phyloP scores from a whole-genome alignment of 1,139 yeast species.

The Debaryomyces fabryi region DNA sequence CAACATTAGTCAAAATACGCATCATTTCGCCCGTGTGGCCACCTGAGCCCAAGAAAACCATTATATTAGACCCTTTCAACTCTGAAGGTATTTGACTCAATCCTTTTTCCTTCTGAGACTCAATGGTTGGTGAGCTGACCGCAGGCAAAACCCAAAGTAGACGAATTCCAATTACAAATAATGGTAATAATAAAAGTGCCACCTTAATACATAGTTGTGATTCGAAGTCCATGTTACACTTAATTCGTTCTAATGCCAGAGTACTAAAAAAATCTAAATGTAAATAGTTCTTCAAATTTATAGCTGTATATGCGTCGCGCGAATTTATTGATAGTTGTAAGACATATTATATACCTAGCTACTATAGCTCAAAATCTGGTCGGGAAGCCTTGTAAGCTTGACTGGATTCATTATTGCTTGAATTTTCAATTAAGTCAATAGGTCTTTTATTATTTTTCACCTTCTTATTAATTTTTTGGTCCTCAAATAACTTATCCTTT shows the following conservation, averaged over 20 bases:
- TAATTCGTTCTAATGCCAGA: neutral
- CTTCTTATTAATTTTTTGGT: conserved; percentile 2
- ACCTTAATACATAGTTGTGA: conserved; percentile 25
- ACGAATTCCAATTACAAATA: conserved; percentile 27
- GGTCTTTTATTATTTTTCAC: neutral
- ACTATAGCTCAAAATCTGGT: conserved; percentile 22
- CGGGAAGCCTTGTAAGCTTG: conserved; percentile 18
- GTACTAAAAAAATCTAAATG: neutral
- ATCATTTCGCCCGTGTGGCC: conserved; percentile 98
- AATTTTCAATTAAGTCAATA: conserved; percentile 6
- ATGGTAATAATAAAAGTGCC: conserved; percentile 27
- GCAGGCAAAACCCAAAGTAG: conserved; percentile 35
- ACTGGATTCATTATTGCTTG: neutral
- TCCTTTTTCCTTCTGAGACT: neutral
- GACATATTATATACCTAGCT: neutral
- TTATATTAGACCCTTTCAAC: conserved; percentile 31
- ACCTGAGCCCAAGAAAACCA: conserved; percentile 75
- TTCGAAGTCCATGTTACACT: conserved; percentile 29
- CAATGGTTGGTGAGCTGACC: conserved; percentile 12
- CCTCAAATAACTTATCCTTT: conserved; percentile 27
- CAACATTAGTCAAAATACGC: conserved; percentile 51
- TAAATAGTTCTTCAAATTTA: neutral
- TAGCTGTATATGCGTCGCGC: neutral
- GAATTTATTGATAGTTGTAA: neutral
- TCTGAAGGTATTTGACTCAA: conserved; percentile 13